Base-by-base conservation (phyloP, 2,329 filamentous ascomycete genomes). In the Aspergillus latus region DNA sequence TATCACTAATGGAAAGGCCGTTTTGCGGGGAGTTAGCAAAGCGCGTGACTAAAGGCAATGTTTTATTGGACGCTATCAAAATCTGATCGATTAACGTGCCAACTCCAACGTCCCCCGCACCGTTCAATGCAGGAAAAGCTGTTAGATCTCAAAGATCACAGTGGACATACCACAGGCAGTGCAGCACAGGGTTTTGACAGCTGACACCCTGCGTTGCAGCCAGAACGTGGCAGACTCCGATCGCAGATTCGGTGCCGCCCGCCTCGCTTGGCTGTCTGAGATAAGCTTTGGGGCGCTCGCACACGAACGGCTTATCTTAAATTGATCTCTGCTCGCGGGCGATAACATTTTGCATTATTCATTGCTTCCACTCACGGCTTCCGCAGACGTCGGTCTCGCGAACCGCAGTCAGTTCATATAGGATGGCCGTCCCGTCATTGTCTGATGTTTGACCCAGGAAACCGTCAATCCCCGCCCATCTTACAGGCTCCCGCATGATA, bases 291-390 rank as follows among this genome's bases (percentile, higher is more conserved):
- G 36, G 49, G 44, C 26, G 39, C 15, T 8, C 13, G 16, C 39
- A 37, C 8, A 42, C 15, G 39, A 42, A 42, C 39, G 5, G 39
- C 39, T 52, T 47, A 52, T 39, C 50, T 52, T 15, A 4, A 16
- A 15, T 51, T n/a, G 21, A 32, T 30, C 21, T 28, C 30, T 16
- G 21, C 28, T 40, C 28, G 37, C 36, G 36, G 45, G 5, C 28
- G 60, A 64, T 64, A 64, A 64, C 59, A 50, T 26, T 45, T 30
- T 13, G 36, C 42, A 64, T 64, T 58, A 62, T 61, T 62, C 57
- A 56, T 62, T 64, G 58, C 43, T 40, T 61, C 57, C 58, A 59
- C 55, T 51, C 44, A 57, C 28, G 40, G 44, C 50, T 13, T 16
- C 39, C 16, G n/a, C 4, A 16, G 8, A 21, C 16, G 8, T 21